Base-by-base conservation (phyloP, 768 basidiomycete species). In the Leucocoprinus birnbaumii region DNA sequence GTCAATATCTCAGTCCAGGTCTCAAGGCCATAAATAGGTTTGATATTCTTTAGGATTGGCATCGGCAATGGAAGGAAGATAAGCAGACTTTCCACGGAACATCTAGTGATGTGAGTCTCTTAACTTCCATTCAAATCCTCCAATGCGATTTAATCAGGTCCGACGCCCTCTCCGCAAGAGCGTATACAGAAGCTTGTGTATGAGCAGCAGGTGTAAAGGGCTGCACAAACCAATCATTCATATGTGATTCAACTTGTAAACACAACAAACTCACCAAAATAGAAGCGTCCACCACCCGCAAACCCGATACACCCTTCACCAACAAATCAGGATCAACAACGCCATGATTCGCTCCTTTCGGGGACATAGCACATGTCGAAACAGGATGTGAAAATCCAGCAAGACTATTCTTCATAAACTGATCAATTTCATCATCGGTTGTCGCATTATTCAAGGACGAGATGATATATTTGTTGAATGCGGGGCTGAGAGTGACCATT, bases 231-330 rank as follows among this genome's bases (percentile, higher is more conserved):
- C 11, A 48, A 21, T 14, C 3, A 1, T 13, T 40, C 18, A 38
- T 19, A 4, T 16, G 21, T 25, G 18, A 6, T 46, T 1, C 13
- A 9, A 2, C 3, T 14, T 2, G 40, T n/a, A 44, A 11, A 26
- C 3, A 26, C 51, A 22, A 31, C 22, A 18, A 7, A 57, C 70
- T 51, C 48, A 69, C 71, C 58, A 60, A 46, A 55, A 65, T 62
- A 14, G 69, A 71, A 14, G 66, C 68, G 61, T 75, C 72, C 7
- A 73, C 69, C 21, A 75, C 58, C 9, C 73, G 62, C 38, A 75
- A 41, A 7, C 69, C 72, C 2, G 46, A 43, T 0, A 63, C 62
- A 2, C 67, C 66, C 55, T 73, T 72, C n/a, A 74, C 63, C 19
- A 37, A 53, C 8, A 75, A 51, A 53, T 70, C 61, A 2, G 71